Evolutionary conservation across 352 stramenopile genomes (phyloP), one percentile per base, ranked within the genome.

Genomic region (Globisporangium yorkense): DNA sequence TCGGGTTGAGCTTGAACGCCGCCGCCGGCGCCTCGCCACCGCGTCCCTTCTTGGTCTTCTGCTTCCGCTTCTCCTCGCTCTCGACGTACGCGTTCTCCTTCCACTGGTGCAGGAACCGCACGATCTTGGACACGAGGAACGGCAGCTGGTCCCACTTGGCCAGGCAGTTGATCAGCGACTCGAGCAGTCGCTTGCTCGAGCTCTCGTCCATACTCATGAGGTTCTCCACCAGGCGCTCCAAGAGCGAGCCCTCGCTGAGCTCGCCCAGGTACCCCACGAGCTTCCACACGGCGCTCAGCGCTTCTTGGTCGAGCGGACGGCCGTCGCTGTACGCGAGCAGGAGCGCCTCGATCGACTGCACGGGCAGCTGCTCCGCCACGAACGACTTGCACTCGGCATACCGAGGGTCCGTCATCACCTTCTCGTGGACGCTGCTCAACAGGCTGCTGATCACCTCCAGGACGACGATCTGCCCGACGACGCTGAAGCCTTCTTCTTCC

Each of bases 361-460:
- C 57, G 2, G 66, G 79, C n/a, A 92, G 55, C 27, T 92, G 83
- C 46, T 89, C 67, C 1, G 65, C 66, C n/a, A 92, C 53, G 49
- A 92, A 92, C 2, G 65, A 71, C 37, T 89, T 89, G 59, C 83
- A 92, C 54, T 92, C 83, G 5, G 67, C 70, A 46, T 88, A 92
- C 7, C 79, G 74, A 31, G 74, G 59, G 48, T 92, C 83, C 15
- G 68, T 68, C 57, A 91, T 75, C 47, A 92, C 75, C 40, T 88
- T 85, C n/a, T 72, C 60, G 46, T 84, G 70, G 4, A 91, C 77
- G 35, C 83, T 92, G 59, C 87, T 85, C 20, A 92, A 62, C 51
- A 92, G 64, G 52, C 70, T 85, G 8, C 69, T 74, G 52, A 91
- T 87, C 57, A 89, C 80, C 57, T 92, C 77, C 20, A 92, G 53